Evolutionary conservation across 768 basidiomycete genomes (phyloP), one percentile per base, ranked within the genome.

Genomic region (Galerina marginata): DNA sequence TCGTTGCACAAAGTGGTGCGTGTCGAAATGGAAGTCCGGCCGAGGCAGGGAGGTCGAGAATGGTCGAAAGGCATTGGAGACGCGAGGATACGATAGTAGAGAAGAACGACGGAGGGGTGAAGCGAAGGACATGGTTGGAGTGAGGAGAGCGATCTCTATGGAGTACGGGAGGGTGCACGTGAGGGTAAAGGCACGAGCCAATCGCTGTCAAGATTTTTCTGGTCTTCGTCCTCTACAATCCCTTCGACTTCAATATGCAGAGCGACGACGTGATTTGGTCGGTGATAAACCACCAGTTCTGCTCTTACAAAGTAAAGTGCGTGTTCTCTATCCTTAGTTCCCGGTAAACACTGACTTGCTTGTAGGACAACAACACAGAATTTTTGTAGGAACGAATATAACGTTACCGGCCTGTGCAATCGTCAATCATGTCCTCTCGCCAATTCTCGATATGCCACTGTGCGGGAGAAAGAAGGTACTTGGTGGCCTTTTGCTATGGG

Each of bases 241-340:
- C 20, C 20, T 20, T 20, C 20, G 20, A 20, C 20, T 20, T 20
- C 50, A 67, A 59, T 58, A 93, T 93, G 91, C 92, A 93, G 74
- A 91, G 89, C 77, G 96, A 99, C 91, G 96, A 99, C 77, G 92
- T 98, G 65, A 98, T 99, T 65, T 99, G 96, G 96, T 92, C 89
- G 16, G 92, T 95, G 33, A 95, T 96, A 72, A 94, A 93, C 76
- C 84, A 86, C 58, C 93, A 95, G 69, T 98, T 98, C 75, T 99
- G 97, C 81, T 97, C 96, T 0, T 99, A 96, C 77, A 99, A 98
- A 91, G 96, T 99, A 83, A 99, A 96, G 96, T 96, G 67, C 72
- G 93, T 81, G 9, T 47, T 4, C 9, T 14, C 23, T 45, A n/a
- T 33, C 15, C 26, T 12, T 53, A 38, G 58, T 47, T 36, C 44